Percentiles rank a stretch among this genome's conserved stretches.
Conservation (phyloP, 345 rosid species). For the Alliaria petiolata region DNA sequence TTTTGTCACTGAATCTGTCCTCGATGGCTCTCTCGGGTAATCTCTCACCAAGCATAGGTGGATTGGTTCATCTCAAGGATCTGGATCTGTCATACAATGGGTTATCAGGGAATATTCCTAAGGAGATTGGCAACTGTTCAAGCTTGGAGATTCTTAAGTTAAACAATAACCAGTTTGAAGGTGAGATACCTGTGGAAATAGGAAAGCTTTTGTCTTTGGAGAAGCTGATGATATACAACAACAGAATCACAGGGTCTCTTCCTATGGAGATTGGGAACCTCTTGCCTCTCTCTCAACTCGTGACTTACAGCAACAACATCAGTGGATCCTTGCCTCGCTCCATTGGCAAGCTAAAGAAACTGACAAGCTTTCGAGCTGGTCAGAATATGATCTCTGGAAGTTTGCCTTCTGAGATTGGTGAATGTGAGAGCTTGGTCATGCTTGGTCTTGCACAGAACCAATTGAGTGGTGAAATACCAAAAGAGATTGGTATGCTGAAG, state of each 20-base stretch:
- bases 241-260: slow-evolving; percentile 64
- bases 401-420: slow-evolving; percentile 68
- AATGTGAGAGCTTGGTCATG: slow-evolving; percentile 54
- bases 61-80: slow-evolving; percentile 49
- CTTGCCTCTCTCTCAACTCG: slow-evolving; percentile 51
- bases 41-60: slow-evolving; percentile 71
- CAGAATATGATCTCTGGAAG: slow-evolving; percentile 85
- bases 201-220: slow-evolving; percentile 47
- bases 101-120: slow-evolving; percentile 54
- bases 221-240: slow-evolving; percentile 63
- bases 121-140: slow-evolving; percentile 59
- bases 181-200: slow-evolving; percentile 54
- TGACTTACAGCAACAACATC: slow-evolving; percentile 70
- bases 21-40: slow-evolving; percentile 65
- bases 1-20: slow-evolving; percentile 50
- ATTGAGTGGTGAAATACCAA: slow-evolving; percentile 59
- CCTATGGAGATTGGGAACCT: slow-evolving; percentile 70
- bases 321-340: slow-evolving; percentile 64
- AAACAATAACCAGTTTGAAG: slow-evolving; percentile 60
- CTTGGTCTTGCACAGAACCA: slow-evolving; percentile 89
- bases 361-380: slow-evolving; percentile 66
- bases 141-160: slow-evolving; percentile 50
- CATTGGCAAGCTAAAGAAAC: slow-evolving; percentile 55
- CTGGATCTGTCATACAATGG: slow-evolving; percentile 72
- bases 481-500: slow-evolving; percentile 67